Percentiles rank a stretch among this genome's conserved stretches.
phyloP scores from a whole-genome alignment of 1,139 yeast genomes.

The Suhomyces yuchorum region DNA sequence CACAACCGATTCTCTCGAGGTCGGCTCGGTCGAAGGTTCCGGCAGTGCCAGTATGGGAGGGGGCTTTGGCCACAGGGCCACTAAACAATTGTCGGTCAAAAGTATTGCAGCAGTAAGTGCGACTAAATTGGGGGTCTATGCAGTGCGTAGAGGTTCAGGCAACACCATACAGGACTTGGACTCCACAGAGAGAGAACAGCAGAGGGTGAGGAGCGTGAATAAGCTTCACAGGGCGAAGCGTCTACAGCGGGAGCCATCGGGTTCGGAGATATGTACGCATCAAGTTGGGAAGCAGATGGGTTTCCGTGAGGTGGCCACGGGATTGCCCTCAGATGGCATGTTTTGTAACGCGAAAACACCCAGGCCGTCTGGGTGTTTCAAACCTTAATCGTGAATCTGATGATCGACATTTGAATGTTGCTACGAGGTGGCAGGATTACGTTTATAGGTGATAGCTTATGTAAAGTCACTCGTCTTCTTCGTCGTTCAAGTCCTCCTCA shows the following conservation, averaged over 20 bases:
- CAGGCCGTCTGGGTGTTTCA: too few relatives aligned
- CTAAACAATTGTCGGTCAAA: not conserved
- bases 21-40: not conserved
- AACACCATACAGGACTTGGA: not conserved
- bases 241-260: too few relatives aligned
- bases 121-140: not conserved
- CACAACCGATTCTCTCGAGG: not conserved
- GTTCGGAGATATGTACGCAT: not conserved
- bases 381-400: too few relatives aligned
- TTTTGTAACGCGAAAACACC: too few relatives aligned
- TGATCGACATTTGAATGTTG: too few relatives aligned
- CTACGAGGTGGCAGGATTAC: not conserved
- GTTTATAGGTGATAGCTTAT: not conserved
- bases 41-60: not conserved
- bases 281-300: too few relatives aligned
- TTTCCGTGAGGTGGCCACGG: too few relatives aligned
- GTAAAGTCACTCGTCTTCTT: conserved; percentile 23
- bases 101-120: not conserved
- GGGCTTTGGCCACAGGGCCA: not conserved
- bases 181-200: not conserved
- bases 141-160: not conserved
- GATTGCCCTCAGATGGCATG: too few relatives aligned
- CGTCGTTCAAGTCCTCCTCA: conserved; percentile 47
- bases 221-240: not conserved
- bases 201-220: not conserved